These are phyloP conservation scores for Ustulina deusta DNA, from an alignment of 2,329 filamentous ascomycete species.

Conservation along the genomic window DNA sequence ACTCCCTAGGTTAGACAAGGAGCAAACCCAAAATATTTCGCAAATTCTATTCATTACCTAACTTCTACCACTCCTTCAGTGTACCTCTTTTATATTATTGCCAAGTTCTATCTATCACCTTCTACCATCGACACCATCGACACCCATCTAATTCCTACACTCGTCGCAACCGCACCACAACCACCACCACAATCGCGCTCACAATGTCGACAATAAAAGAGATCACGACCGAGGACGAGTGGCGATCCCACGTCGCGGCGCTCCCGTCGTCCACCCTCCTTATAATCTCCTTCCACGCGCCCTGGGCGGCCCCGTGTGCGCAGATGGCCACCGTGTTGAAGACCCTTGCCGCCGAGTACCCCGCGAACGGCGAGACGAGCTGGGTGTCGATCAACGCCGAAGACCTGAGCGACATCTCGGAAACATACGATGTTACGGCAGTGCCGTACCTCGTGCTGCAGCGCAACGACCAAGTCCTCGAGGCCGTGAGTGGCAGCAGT, in stretches of 20 bases:
- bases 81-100: not conserved
- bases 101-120: not conserved
- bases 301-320: slow-evolving; percentile 95
- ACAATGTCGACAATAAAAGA: slow-evolving; percentile 81
- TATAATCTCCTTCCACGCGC: slow-evolving; percentile 93
- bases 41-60: not conserved
- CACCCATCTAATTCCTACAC: not conserved
- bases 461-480: slow-evolving; percentile 78
- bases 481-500: slow-evolving; percentile 91
- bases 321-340: slow-evolving; percentile 91
- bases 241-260: slow-evolving; percentile 74
- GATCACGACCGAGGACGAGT: slow-evolving; percentile 79
- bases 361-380: slow-evolving; percentile 73
- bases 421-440: slow-evolving; percentile 92
- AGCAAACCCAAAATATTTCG: not conserved
- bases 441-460: slow-evolving; percentile 92
- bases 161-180: not conserved
- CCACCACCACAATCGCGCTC: not conserved
- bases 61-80: not conserved
- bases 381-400: slow-evolving; percentile 96
- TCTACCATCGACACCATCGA: not conserved
- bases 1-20: not conserved
- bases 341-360: slow-evolving; percentile 88
- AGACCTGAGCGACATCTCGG: slow-evolving; percentile 90
- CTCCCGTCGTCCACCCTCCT: slow-evolving; percentile 78